phyloP scores from a whole-genome alignment of 2,329 filamentous ascomycete genomes.

The Paecilomyces dactylethromorphus region DNA sequence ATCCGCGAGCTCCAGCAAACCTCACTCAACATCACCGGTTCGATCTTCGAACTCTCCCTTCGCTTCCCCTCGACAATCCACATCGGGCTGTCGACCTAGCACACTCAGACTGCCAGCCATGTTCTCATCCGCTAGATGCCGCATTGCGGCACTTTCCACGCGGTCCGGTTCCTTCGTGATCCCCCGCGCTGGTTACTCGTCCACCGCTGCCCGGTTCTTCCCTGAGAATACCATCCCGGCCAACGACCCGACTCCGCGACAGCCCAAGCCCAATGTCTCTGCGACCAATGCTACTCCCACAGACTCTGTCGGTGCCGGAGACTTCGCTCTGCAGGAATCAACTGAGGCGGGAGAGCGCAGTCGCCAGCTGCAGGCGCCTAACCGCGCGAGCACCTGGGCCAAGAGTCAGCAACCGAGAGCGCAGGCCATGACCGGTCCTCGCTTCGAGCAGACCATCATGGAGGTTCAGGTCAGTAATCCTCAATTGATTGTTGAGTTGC shows the following conservation, averaged over 20 bases:
- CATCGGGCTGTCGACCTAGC: conserved; percentile 7
- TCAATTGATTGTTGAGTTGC: background rate
- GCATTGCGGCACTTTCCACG: conserved; percentile 40
- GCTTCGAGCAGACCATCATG: conserved; percentile 97
- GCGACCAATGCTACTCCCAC: conserved; percentile 54
- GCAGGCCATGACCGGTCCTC: conserved; percentile 82
- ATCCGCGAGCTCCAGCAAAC: background rate
- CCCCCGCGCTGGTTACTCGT: conserved; percentile 37
- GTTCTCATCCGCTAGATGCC: conserved; percentile 39
- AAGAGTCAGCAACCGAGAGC: conserved; percentile 74
- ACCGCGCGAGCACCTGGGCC: conserved; percentile 75
- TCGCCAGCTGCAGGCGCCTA: conserved; percentile 72
- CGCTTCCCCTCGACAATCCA: conserved; percentile 10
- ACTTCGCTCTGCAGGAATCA: conserved; percentile 50
- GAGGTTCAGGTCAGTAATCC: conserved; percentile 66
- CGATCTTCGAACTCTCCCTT: conserved; percentile 12
- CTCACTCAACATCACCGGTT: conserved; percentile 3
- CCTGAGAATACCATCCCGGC: conserved; percentile 38
- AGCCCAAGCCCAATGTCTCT: conserved; percentile 50
- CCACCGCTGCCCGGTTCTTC: conserved; percentile 30
- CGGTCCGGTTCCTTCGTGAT: conserved; percentile 20
- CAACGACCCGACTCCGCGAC: conserved; percentile 53
- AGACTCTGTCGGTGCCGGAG: conserved; percentile 42
- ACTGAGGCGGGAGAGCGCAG: conserved; percentile 49
- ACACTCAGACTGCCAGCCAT: conserved; percentile 24